Evolutionary conservation across 345 rosid genomes (phyloP).

Genomic region (Corymbia maculata): DNA sequence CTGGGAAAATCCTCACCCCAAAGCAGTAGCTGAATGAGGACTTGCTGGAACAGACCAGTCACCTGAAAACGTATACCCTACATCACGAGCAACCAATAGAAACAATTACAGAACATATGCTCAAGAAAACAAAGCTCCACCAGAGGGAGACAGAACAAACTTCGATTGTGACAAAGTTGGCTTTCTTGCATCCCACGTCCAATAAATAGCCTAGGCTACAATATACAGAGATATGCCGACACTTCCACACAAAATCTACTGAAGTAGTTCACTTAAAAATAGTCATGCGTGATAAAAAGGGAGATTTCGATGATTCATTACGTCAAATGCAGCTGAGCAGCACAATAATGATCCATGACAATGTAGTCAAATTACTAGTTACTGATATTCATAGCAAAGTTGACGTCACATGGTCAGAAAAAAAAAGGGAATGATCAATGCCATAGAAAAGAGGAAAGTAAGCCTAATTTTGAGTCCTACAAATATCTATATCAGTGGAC

Average conservation of each 20-base stretch:
- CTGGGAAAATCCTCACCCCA: conserved; percentile 36
- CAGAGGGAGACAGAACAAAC: conserved; percentile 24
- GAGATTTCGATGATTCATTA: background rate
- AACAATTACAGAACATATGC: background rate
- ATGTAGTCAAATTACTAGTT: background rate
- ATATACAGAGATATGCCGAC: background rate
- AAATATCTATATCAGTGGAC: background rate
- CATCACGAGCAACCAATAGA: background rate
- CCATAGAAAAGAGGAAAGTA: background rate
- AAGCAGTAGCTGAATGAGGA: conserved; percentile 69
- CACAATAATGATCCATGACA: background rate
- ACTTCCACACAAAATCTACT: background rate
- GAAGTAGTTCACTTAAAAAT: background rate
- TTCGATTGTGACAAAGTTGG: conserved; percentile 73
- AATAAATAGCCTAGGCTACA: conserved; percentile 73
- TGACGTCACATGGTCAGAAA: background rate
- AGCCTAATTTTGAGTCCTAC: background rate
- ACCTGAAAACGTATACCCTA: conserved; percentile 74
- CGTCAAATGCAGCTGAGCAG: background rate
- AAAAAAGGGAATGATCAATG: background rate
- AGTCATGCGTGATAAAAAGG: background rate
- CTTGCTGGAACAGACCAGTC: conserved; percentile 62
- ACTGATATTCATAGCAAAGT: background rate
- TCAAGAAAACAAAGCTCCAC: background rate
- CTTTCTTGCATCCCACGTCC: conserved; percentile 97